Conservation (phyloP, 768 basidiomycete genomes). For the Gymnopilus junonius region DNA sequence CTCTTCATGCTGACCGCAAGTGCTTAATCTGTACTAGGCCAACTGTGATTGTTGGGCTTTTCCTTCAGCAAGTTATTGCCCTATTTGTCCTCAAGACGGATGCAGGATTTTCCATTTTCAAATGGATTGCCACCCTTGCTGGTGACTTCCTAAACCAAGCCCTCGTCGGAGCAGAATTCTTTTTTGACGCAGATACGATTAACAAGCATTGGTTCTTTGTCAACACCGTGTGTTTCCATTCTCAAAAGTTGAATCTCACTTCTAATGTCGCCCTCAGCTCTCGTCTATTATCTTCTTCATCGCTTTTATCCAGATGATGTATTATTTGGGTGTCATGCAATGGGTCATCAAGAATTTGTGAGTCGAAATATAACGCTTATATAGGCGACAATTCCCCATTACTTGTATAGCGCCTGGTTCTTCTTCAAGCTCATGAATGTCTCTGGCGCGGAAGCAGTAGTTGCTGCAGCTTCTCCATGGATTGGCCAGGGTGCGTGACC, state of each 20-base stretch:
- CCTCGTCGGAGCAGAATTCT: constrained; percentile 75
- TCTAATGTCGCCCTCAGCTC: constrained; percentile 48
- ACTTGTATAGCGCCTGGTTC: constrained; percentile 79
- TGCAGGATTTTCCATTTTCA: constrained; percentile 85
- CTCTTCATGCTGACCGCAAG: not conserved
- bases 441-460: constrained; percentile 94
- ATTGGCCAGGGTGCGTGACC: constrained; percentile 82
- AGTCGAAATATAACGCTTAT: constrained; percentile 30
- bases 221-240: constrained; percentile 56
- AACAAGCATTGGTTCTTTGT: constrained; percentile 85
- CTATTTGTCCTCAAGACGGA: constrained; percentile 86
- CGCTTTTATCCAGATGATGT: constrained; percentile 90
- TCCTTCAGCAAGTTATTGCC: constrained; percentile 84
- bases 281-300: constrained; percentile 91
- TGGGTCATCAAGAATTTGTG: constrained; percentile 89
- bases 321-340: constrained; percentile 91
- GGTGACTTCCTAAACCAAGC: constrained; percentile 78
- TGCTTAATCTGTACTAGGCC: constrained; percentile 48
- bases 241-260: constrained; percentile 22
- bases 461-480: constrained; percentile 93
- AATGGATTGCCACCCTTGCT: constrained; percentile 80
- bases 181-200: constrained; percentile 73
- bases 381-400: constrained; percentile 5
- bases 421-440: constrained; percentile 92
- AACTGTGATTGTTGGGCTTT: constrained; percentile 86